Base-by-base conservation (phyloP, 1,139 yeast species). In the Lodderomyces metapsilosis region DNA sequence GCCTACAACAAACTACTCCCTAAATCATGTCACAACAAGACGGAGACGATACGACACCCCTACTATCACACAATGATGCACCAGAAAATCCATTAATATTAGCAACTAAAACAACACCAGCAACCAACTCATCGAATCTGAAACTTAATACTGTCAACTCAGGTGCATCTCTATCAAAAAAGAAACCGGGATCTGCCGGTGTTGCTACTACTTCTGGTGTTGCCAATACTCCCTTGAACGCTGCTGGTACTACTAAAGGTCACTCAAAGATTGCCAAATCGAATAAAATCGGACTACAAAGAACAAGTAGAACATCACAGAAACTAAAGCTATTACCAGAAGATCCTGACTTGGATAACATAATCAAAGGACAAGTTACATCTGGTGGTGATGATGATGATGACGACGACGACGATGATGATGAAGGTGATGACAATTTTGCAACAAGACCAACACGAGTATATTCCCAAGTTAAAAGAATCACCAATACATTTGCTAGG, bases 401-500 rank as follows among this genome's bases (percentile, higher is more conserved):
- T 13, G 40, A 37, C 10, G 40, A 37, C 13, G 31, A 36, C 22
- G 56, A 51, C 17, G 58, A 49, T 17, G 57, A 54, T 13, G 59
- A 49, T 12, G 67, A 62, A 15, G 64, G 57, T 13, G 54, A 53
- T 13, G 57, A 52, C 21, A 55, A 51, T 15, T 64, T 55, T 5
- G 67, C 51, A 82, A 38, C 46, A 2, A 44, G 40, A 24, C 42
- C 44, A 2, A 43, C 53, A 5, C 40, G 80, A 24, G 92, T 86
- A 1, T 87, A 87, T 53, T 83, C 95, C 0, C 95, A 88, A 52
- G 89, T 88, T 10, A 82, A 84, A 43, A 74, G 87, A 45, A 91
- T 91, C 49, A 88, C 85, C 34, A 97, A 92, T 49, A 76, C 85
- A n/a, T 84, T 94, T 1, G 98, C 98, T 0, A 71, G 98, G 50